Conservation (phyloP, 2,329 filamentous ascomycete genomes). For the Colletotrichum caudatum region DNA sequence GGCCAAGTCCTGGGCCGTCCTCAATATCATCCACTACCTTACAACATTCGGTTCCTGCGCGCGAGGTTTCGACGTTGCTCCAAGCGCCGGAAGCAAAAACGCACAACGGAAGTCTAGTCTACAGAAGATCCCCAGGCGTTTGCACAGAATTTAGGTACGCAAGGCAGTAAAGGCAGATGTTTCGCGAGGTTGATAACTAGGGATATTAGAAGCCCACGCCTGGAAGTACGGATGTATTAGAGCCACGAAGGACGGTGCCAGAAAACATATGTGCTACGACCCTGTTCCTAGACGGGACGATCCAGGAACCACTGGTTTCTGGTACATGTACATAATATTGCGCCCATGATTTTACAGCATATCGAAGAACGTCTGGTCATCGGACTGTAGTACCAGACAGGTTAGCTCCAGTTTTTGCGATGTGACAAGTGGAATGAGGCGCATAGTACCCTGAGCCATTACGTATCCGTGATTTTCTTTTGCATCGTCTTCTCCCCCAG, state of each 20-base stretch:
- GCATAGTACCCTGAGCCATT: background rate
- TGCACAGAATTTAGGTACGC: background rate
- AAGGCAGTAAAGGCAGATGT: background rate
- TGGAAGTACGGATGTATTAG: background rate
- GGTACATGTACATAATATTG: background rate
- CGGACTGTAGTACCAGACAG: conserved; percentile 19
- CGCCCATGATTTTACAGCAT: background rate
- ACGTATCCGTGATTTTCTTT: background rate
- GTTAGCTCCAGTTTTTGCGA: background rate
- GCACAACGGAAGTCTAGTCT: background rate
- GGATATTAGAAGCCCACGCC: background rate
- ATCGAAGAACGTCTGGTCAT: background rate
- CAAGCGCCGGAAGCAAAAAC: background rate
- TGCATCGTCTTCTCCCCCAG: background rate
- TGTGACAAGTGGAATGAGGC: conserved; percentile 15
- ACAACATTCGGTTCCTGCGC: conserved; percentile 16
- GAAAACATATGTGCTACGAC: conserved; percentile 11
- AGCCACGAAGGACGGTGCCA: background rate
- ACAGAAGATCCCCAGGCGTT: background rate
- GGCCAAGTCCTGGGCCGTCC: conserved; percentile 22
- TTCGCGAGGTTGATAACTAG: background rate
- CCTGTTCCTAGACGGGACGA: background rate
- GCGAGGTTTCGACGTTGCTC: conserved; percentile 24
- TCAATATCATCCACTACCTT: conserved; percentile 4
- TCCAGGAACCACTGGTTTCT: conserved; percentile 1